Evolutionary conservation across 768 basidiomycete genomes (phyloP).

Genomic region (Pleurotus citrinopileatus): DNA sequence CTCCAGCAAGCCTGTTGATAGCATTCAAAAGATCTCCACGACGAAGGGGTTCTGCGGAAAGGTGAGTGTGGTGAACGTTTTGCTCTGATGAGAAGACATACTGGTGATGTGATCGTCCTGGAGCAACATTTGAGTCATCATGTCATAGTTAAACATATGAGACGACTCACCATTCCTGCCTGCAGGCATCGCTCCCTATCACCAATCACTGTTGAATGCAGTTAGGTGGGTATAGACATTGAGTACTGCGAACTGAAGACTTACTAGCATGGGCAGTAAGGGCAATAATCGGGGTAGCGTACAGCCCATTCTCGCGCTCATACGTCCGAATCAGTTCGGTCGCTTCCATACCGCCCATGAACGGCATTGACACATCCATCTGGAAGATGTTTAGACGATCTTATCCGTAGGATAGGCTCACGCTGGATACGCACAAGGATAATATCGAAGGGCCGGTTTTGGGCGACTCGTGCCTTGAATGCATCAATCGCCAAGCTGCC

Average conservation of each 20-base stretch:
- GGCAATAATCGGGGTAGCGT: conserved; percentile 88
- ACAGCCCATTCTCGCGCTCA: conserved; percentile 67
- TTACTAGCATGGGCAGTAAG: conserved; percentile 94
- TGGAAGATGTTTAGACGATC: too few species aligned
- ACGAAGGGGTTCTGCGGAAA: conserved; percentile 63
- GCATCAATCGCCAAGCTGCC: conserved; percentile 90
- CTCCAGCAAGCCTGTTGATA: conserved; percentile 76
- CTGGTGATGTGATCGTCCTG: conserved; percentile 80
- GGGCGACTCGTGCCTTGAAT: conserved; percentile 73
- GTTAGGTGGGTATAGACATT: background rate
- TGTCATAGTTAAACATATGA: background rate
- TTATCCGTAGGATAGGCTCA: background rate
- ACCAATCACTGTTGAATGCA: conserved; percentile 10
- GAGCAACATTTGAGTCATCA: background rate
- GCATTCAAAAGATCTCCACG: conserved; percentile 78
- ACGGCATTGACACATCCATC: conserved; percentile 98
- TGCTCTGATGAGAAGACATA: conserved; percentile 28
- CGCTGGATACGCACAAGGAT: conserved; percentile 65
- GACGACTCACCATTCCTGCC: conserved; percentile 40
- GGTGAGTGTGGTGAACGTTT: conserved; percentile 8
- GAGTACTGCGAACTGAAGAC: conserved; percentile 26
- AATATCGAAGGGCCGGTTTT: conserved; percentile 81
- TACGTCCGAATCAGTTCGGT: conserved; percentile 87
- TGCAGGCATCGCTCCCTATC: conserved; percentile 48
- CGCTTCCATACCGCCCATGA: conserved; percentile 98